Evolutionary conservation across 2,329 filamentous ascomycete species (phyloP).

Genomic region (Diplodia corticola): DNA sequence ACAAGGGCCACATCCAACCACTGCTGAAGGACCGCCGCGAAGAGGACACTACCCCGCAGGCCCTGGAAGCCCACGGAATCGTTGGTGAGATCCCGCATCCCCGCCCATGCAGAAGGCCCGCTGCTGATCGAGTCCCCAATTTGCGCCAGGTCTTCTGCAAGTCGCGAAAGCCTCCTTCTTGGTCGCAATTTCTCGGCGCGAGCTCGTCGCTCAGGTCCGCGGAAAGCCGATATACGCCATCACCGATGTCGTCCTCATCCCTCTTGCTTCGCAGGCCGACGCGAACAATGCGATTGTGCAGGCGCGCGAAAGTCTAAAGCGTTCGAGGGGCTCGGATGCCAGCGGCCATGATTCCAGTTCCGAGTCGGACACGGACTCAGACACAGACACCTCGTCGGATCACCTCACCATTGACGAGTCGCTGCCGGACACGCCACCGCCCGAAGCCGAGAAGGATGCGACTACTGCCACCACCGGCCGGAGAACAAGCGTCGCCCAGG

Average conservation of each 20-base stretch:
- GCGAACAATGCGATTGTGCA: conserved; percentile 70
- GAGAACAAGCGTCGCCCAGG: conserved; percentile 70
- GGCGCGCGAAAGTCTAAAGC: conserved; percentile 51
- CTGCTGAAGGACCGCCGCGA: conserved; percentile 44
- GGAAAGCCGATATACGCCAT: conserved; percentile 83
- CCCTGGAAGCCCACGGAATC: conserved; percentile 53
- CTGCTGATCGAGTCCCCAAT: conserved; percentile 12
- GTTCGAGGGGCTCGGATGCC: conserved; percentile 36
- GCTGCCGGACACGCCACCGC: conserved; percentile 34
- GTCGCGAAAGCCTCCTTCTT: conserved; percentile 81
- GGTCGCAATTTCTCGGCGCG: conserved; percentile 79
- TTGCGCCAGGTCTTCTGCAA: conserved; percentile 71
- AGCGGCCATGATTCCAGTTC: conserved; percentile 37
- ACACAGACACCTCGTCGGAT: conserved; percentile 36
- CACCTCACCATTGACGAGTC: conserved; percentile 38
- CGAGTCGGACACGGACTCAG: conserved; percentile 28
- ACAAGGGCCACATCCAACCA: conserved; percentile 59
- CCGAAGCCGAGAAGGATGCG: conserved; percentile 35
- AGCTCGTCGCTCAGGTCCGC: conserved; percentile 85
- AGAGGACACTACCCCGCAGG: conserved; percentile 39
- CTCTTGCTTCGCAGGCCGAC: conserved; percentile 72
- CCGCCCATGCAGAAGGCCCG: not conserved
- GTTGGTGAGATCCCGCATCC: conserved; percentile 50
- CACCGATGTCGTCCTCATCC: conserved; percentile 87
- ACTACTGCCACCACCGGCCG: conserved; percentile 31